Percentiles rank a stretch among this genome's conserved stretches.
Conservation (phyloP, 1,284 basidiomycete species). For the Pyrrhoderma lamaoense region DNA sequence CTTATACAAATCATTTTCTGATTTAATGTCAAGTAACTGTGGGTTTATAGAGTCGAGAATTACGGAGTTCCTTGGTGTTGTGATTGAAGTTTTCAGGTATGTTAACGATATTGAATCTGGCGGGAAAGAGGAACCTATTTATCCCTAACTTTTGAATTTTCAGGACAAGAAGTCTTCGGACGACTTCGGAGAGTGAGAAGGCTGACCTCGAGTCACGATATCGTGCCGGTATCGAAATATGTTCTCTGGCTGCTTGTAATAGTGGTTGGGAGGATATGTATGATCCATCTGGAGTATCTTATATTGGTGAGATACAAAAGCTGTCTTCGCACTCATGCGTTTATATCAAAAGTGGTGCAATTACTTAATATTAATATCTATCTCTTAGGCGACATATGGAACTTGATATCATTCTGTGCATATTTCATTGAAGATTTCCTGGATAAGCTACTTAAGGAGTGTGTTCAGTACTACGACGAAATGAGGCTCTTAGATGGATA, state of each 20-base stretch:
- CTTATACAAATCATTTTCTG: constrained; percentile 16
- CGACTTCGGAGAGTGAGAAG: constrained; percentile 29
- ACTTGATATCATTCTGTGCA: constrained; percentile 48
- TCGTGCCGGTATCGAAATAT: constrained; percentile 54
- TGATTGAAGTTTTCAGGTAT: constrained; percentile 52
- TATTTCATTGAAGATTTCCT: constrained; percentile 51
- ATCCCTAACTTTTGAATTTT: constrained; percentile 19
- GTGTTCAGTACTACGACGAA: constrained; percentile 36
- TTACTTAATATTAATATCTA: constrained; percentile 2
- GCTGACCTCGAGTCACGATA: constrained; percentile 39
- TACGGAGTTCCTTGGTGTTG: constrained; percentile 44
- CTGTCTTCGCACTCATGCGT: constrained; percentile 51
- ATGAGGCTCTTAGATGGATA: not conserved
- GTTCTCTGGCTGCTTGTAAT: constrained; percentile 51
- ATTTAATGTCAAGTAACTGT: constrained; percentile 23
- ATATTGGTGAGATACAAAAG: constrained; percentile 23
- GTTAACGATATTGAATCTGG: constrained; percentile 13
- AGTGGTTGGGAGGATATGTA: constrained; percentile 58
- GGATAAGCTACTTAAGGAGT: constrained; percentile 58
- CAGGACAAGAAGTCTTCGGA: constrained; percentile 30
- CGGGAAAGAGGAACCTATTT: too few relatives aligned
- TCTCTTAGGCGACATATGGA: constrained; percentile 58
- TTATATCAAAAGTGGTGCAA: not conserved
- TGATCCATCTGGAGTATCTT: constrained; percentile 30
- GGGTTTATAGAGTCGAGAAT: constrained; percentile 30